Evolutionary conservation across 176 grass and related monocot species (phyloP).

Genomic region (Eleusine indica): DNA sequence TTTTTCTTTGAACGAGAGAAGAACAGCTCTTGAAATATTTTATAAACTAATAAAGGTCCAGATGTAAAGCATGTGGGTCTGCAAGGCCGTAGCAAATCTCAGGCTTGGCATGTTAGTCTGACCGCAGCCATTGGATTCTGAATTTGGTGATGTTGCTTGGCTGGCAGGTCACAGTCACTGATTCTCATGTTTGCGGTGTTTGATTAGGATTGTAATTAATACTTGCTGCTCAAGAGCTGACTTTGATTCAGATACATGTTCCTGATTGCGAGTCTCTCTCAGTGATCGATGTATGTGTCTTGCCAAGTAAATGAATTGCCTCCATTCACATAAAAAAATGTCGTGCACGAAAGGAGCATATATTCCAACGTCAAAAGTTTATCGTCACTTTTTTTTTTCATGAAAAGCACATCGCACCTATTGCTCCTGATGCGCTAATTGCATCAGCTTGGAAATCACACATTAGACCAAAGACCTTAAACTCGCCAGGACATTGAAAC

Average conservation of each 20-base stretch:
- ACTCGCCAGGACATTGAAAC: background rate
- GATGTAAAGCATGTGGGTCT: slow-evolving; percentile 19
- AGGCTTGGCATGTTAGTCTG: background rate
- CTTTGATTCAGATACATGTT: background rate
- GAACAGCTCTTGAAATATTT: background rate
- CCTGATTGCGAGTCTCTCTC: background rate
- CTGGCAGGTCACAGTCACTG: background rate
- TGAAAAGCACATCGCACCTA: slow-evolving; percentile 35
- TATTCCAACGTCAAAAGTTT: background rate
- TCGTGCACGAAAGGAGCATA: background rate
- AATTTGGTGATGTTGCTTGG: slow-evolving; percentile 9
- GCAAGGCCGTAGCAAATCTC: slow-evolving; percentile 8
- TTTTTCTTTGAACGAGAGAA: slow-evolving; percentile 71
- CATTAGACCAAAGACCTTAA: background rate
- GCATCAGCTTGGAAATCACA: background rate
- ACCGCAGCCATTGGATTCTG: background rate
- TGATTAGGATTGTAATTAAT: background rate
- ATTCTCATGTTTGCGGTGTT: background rate
- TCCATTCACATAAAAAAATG: background rate
- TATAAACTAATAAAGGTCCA: slow-evolving; percentile 13
- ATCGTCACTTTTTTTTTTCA: background rate
- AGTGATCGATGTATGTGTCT: background rate
- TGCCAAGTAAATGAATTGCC: background rate
- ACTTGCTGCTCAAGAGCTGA: background rate
- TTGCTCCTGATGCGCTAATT: background rate